Conservation (phyloP, 2,329 filamentous ascomycete species). For the Fonsecaea pedrosoi region DNA sequence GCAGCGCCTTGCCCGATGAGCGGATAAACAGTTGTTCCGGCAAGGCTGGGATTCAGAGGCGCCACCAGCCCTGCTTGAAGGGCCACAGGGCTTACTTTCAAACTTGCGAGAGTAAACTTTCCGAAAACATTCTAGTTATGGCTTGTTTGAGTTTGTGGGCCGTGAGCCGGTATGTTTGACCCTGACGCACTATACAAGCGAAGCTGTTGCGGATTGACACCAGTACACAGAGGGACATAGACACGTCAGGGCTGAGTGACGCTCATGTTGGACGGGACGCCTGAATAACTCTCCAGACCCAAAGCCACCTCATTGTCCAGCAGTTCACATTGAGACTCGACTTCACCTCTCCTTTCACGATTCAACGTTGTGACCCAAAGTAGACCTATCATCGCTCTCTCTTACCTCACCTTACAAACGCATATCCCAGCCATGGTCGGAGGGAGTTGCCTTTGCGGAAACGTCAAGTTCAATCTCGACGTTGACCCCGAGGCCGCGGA, state of each 20-base stretch:
- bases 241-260: background rate
- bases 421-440: background rate
- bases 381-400: background rate
- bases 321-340: too few relatives aligned
- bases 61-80: background rate
- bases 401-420: background rate
- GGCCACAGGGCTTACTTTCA: background rate
- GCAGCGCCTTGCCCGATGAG: background rate
- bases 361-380: background rate
- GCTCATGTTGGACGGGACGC: background rate
- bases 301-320: too few relatives aligned
- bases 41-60: background rate
- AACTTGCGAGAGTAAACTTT: background rate
- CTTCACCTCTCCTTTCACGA: background rate
- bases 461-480: background rate
- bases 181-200: background rate
- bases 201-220: background rate
- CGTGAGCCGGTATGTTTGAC: background rate
- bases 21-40: background rate
- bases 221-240: background rate
- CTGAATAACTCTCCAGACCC: background rate
- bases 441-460: conserved; percentile 16
- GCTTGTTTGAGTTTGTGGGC: background rate
- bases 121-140: background rate
- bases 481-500: background rate